Evolutionary conservation across 768 basidiomycete genomes (phyloP), one percentile per base, ranked within the genome.

Genomic region (Agaricus subrufescens): DNA sequence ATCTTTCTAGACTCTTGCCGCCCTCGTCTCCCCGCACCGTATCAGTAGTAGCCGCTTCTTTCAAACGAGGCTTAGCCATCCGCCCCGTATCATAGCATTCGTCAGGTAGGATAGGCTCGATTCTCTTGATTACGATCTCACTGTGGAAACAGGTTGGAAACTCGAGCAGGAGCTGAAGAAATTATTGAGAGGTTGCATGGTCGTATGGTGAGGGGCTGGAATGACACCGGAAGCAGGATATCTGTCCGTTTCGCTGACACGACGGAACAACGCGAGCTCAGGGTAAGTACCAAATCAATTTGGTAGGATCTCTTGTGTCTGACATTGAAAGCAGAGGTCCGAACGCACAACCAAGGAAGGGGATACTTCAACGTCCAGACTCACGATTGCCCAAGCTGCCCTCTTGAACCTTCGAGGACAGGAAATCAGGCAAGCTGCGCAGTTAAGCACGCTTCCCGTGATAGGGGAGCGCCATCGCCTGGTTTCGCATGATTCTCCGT

Each of bases 191-290:
- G 85, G 29, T 74, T 92, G 29, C 89, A 92, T 65, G 90, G 90
- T 5, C 77, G 87, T 8, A 84, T 89, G 81, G 86, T 92, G 7
- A 77, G 87, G 42, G 90, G 90, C 10, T 87, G 83, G 84, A 81
- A 88, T 58, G 89, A 91, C 58, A 67, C 81, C 10, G 89, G 89
- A 14, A 85, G 87, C 64, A 71, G 89, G 49, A 89, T 91, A 54
- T 87, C 86, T 4, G 89, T 91, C 15, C 75, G 89, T 38, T 91
- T 91, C 63, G 89, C 89, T 12, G 89, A 91, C 65, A 89, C 85
- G 8, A 73, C 78, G 10, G 89, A 91, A 63, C 89, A 91, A 66
- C 71, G 89, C 52, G 89, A 91, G 62, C 71, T 91, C 44, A 74
- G 89, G 63, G 89, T 89, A 55, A 37, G 85, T 78, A 57, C 57